Evolutionary conservation across 148 eudicot genomes (phyloP).

Genomic region (Euryodendron excelsum): DNA sequence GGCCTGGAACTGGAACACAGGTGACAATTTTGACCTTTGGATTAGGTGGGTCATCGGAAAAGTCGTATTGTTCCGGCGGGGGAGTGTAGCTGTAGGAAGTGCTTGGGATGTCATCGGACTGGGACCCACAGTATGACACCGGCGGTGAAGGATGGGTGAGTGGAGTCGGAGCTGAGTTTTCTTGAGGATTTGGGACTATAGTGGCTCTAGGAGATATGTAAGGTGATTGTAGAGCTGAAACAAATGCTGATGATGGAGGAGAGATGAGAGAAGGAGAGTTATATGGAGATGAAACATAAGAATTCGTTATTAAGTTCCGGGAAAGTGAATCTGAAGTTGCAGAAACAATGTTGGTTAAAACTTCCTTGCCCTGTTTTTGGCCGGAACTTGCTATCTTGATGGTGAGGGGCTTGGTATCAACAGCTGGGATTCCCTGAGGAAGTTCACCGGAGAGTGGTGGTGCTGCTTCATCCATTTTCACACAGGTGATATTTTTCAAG

Average conservation of each 20-base stretch:
- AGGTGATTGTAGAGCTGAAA: conserved; percentile 77
- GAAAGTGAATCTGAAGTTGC: conserved; percentile 13
- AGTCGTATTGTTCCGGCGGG: conserved; percentile 55
- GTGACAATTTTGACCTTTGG: conserved; percentile 53
- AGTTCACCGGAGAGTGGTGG: conserved; percentile 3
- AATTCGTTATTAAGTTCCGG: conserved; percentile 9
- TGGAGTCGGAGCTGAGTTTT: conserved; percentile 21
- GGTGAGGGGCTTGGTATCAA: conserved; percentile 34
- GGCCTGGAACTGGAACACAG: conserved; percentile 40
- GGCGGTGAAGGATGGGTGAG: conserved; percentile 52
- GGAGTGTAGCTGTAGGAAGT: conserved; percentile 80
- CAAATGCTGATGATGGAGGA: conserved; percentile 85
- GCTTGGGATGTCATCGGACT: conserved; percentile 66
- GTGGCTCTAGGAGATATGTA: conserved; percentile 76
- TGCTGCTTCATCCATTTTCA: conserved; percentile 39
- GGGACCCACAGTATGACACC: conserved; percentile 54
- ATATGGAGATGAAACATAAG: conserved; percentile 47
- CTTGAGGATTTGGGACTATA: conserved; percentile 24
- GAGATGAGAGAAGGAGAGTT: conserved; percentile 66
- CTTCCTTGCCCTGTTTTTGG: conserved; percentile 19
- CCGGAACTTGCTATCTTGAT: conserved; percentile 34
- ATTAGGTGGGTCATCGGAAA: conserved; percentile 39
- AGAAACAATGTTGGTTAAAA: conserved; percentile 14
- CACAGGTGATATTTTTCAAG: background rate
- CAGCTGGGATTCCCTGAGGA: conserved; percentile 18